Evolutionary conservation across 257 asterid species (phyloP).

Genomic region (Eustoma russellianum): DNA sequence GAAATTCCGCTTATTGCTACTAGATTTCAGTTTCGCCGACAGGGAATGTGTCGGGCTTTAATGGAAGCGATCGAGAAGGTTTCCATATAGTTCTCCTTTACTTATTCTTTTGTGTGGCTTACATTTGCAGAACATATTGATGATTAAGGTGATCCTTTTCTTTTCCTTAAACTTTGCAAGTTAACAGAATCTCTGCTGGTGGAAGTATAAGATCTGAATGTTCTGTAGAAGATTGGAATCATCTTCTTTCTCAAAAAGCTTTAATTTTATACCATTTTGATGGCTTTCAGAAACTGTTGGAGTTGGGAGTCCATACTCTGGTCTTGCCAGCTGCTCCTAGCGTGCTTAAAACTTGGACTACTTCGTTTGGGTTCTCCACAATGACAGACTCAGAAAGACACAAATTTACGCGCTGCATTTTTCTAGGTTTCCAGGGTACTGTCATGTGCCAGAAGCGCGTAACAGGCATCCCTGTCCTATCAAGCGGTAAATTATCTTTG

Average conservation of each 20-base stretch:
- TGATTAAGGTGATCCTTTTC: too few species aligned
- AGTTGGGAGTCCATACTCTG: constrained; percentile 74
- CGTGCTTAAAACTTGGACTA: constrained; percentile 64
- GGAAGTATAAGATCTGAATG: not conserved
- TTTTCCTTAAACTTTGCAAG: not conserved
- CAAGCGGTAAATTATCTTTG: too few species aligned
- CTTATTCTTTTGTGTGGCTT: not conserved
- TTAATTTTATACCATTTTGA: constrained; percentile 2
- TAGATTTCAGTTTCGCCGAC: constrained; percentile 71
- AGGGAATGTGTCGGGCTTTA: constrained; percentile 85
- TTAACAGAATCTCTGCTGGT: not conserved
- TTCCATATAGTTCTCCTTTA: not conserved
- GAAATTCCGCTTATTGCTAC: constrained; percentile 90
- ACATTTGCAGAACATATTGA: not conserved
- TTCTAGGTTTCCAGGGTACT: constrained; percentile 79
- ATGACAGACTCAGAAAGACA: constrained; percentile 50
- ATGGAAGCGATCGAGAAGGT: constrained; percentile 94
- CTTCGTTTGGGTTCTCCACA: constrained; percentile 62
- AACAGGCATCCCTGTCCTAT: constrained; percentile 1
- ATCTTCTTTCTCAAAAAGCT: not conserved
- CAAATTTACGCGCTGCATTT: constrained; percentile 40
- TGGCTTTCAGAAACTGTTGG: constrained; percentile 45
- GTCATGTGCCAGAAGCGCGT: constrained; percentile 65
- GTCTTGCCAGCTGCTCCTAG: constrained; percentile 77
- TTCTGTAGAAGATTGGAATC: not conserved